Base-by-base conservation (phyloP, 768 basidiomycete species). In the Kwoniella dejecticola region DNA sequence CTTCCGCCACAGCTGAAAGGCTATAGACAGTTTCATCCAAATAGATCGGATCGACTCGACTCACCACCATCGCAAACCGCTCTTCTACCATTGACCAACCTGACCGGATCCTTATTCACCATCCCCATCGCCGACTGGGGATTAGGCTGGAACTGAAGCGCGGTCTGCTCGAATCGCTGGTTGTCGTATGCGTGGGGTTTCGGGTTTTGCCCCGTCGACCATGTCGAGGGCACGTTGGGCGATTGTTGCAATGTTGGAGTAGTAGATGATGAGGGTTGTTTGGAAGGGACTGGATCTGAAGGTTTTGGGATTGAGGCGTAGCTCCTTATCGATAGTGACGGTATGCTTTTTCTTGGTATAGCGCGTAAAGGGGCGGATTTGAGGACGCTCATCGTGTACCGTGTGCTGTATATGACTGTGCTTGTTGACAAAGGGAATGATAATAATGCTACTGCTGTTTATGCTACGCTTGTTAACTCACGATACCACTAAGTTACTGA, bases 51-150 rank as follows among this genome's bases (percentile, higher is more conserved):
- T 42, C 10, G 11, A 27, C 26, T 10, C 36, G 6, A 82, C 90
- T 70, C 68, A 97, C 96, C 95, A 72, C 96, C 96, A 77, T 99
- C 95, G 77, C 96, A 99, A 49, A 88, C 83, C 1, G 92, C 93
- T 79, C 86, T 91, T 69, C 95, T 84, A 19, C 86, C 89, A 45
- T 90, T 79, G 10, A 95, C 88, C 45, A 92, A 75, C 52, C 88
- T 83, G 57, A 95, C 84, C 7, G 95, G 93, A 78, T 96, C 92
- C 66, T 90, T 83, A 49, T 84, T 83, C 69, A 98, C 84, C 71
- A 98, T 83, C 64, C 88, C 88, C 88, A 97, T 93, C 1, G 95
- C 96, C 62, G 90, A 90, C 65, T 88, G 82, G 12, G 95, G 88
- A 60, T 86, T 86, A 1, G 96, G 95, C 79, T 99, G 96, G 58